Percentiles rank a stretch among this genome's conserved stretches.
Evolutionary conservation across 2,329 filamentous ascomycete genomes (phyloP).

Genomic region (Plenodomus tracheiphilus): DNA sequence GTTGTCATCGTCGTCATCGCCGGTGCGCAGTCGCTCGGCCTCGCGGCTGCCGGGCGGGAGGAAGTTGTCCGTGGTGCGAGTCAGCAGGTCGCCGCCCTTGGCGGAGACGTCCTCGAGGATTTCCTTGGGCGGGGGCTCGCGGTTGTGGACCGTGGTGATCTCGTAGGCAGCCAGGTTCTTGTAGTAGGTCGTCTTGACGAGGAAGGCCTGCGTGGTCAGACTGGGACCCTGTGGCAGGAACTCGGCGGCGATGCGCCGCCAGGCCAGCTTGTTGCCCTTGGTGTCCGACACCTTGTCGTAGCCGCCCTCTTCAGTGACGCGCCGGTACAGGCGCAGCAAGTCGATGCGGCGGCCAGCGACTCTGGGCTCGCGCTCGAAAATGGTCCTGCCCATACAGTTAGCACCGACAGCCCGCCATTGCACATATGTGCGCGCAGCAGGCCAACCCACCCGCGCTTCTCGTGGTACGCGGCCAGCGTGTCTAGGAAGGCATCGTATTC

Average conservation of each 20-base stretch:
- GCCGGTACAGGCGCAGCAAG: constrained; percentile 75
- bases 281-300: constrained; percentile 75
- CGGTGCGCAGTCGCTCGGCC: constrained; percentile 53
- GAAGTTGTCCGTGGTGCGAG: constrained; percentile 78
- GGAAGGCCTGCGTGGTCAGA: constrained; percentile 80
- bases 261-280: constrained; percentile 79
- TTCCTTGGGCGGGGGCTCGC: constrained; percentile 83
- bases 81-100: constrained; percentile 79
- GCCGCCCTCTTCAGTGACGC: constrained; percentile 75
- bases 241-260: constrained; percentile 77
- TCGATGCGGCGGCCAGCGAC: constrained; percentile 77
- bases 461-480: constrained; percentile 72
- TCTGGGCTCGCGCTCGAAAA: constrained; percentile 79
- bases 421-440: too few species aligned
- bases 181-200: constrained; percentile 86
- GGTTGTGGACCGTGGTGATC: constrained; percentile 74
- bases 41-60: constrained; percentile 54
- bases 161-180: constrained; percentile 87
- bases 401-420: constrained; percentile 28
- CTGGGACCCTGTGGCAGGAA: constrained; percentile 73
- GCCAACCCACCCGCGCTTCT: constrained; percentile 67
- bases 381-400: constrained; percentile 54
- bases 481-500: constrained; percentile 81
- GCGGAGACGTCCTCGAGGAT: constrained; percentile 81
- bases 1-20: constrained; percentile 58